A percentile compares a stretch with the other conserved stretches of the same genome.
phyloP scores from a whole-genome alignment of 73 alveolate species.

The Tetrahymena malaccensis region DNA sequence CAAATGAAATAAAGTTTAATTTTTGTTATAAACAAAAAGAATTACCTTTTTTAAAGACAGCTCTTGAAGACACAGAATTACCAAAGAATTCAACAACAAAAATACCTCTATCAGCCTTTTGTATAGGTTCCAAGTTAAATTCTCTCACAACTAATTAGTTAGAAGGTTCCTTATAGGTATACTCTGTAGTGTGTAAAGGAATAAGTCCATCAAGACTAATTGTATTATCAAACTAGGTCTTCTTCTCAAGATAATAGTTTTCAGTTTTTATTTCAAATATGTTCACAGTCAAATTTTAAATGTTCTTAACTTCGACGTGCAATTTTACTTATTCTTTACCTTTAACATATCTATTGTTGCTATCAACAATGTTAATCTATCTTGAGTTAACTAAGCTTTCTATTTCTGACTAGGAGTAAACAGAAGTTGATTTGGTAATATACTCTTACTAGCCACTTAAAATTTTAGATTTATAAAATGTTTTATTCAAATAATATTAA shows the following conservation, averaged over 20 bases:
- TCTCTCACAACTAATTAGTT: conserved; percentile 35
- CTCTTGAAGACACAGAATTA: conserved; percentile 68
- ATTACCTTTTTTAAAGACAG: conserved; percentile 78
- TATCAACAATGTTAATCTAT: conserved; percentile 25
- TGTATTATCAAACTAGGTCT: conserved; percentile 38
- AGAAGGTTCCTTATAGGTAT: conserved; percentile 47
- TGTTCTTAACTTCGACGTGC: conserved; percentile 52
- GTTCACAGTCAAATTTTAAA: conserved; percentile 54
- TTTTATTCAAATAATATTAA: background rate
- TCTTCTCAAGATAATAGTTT: conserved; percentile 56
- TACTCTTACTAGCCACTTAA: conserved; percentile 2
- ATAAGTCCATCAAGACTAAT: conserved; percentile 72
- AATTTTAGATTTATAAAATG: background rate
- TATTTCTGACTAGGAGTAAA: background rate
- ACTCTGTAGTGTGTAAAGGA: conserved; percentile 55
- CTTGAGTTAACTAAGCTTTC: conserved; percentile 4
- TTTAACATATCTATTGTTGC: conserved; percentile 52
- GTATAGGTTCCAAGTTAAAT: conserved; percentile 27
- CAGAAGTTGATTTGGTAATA: background rate
- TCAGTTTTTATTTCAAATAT: conserved; percentile 66
- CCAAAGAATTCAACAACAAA: conserved; percentile 78
- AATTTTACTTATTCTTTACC: conserved; percentile 62
- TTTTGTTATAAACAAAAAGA: conserved; percentile 45
- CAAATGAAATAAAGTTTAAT: background rate
- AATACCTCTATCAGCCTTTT: conserved; percentile 65